Conservation (phyloP, 73 alveolate species). For the Stentor coeruleus region DNA sequence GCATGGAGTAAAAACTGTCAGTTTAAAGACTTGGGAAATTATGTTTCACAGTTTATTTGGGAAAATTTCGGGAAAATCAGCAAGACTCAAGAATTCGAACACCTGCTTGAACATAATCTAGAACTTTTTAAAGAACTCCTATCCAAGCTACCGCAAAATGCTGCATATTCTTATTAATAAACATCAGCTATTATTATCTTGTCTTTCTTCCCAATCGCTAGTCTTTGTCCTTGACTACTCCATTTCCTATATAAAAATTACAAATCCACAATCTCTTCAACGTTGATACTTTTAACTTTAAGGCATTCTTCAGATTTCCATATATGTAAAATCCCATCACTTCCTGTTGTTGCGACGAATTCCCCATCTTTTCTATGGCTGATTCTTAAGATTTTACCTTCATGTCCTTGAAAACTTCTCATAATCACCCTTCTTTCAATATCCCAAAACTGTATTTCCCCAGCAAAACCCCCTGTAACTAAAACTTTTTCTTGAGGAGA, state of each 20-base stretch:
- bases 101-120: neutral
- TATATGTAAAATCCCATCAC: neutral
- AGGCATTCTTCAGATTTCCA: neutral
- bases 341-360: neutral
- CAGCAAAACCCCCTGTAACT: constrained; percentile 4
- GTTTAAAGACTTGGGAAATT: neutral
- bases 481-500: neutral
- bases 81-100: neutral
- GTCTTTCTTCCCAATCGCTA: neutral
- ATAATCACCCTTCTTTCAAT: neutral
- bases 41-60: neutral
- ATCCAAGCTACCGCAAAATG: neutral
- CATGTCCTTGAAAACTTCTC: neutral
- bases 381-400: neutral
- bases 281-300: neutral
- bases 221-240: neutral
- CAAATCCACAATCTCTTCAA: neutral
- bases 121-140: neutral
- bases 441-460: constrained; percentile 10
- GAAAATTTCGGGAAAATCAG: neutral
- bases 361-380: neutral
- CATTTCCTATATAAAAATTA: neutral
- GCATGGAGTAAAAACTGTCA: neutral
- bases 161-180: neutral
- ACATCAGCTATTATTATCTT: neutral